phyloP scores from a whole-genome alignment of 2,329 filamentous ascomycete species.

The Reticulascus tulasneorum region DNA sequence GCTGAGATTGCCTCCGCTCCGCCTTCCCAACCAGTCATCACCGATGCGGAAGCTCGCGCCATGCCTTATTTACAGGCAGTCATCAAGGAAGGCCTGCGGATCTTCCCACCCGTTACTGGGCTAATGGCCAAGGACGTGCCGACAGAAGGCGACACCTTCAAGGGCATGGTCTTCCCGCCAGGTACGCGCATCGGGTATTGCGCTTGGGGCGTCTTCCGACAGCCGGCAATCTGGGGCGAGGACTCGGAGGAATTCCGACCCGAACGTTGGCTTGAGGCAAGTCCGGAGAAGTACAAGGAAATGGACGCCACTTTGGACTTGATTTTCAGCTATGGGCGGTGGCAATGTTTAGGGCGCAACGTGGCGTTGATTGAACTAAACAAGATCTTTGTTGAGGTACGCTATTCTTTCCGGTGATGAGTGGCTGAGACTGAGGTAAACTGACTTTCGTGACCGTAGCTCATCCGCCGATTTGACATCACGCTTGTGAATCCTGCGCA shows the following conservation, averaged over 20 bases:
- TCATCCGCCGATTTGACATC: conserved; percentile 26
- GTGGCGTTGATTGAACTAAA: conserved; percentile 35
- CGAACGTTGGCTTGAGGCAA: conserved; percentile 32
- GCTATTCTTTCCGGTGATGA: not conserved
- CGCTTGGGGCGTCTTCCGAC: conserved; percentile 28
- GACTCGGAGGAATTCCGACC: conserved; percentile 30
- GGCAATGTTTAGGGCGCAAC: conserved; percentile 31
- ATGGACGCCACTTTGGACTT: conserved; percentile 34
- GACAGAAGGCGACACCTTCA: conserved; percentile 3
- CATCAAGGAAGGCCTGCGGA: conserved; percentile 44
- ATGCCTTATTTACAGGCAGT: conserved; percentile 46
- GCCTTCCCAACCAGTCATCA: conserved; percentile 18
- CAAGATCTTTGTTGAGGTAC: conserved; percentile 37
- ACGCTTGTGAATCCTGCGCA: conserved; percentile 24
- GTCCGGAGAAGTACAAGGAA: conserved; percentile 21
- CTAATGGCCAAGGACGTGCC: conserved; percentile 32
- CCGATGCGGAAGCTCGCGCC: conserved; percentile 27
- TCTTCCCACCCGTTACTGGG: conserved; percentile 31
- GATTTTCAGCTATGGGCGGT: conserved; percentile 33
- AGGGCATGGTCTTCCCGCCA: conserved; percentile 22
- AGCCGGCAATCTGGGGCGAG: conserved; percentile 28
- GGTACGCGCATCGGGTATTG: conserved; percentile 27
- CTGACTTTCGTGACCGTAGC: conserved; percentile 14
- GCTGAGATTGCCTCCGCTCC: conserved; percentile 34
- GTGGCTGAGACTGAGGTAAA: not conserved